These are phyloP conservation scores for Pseudogymnoascus sp. DNA, from an alignment of 2,329 filamentous ascomycete genomes.

Conservation along the genomic window DNA sequence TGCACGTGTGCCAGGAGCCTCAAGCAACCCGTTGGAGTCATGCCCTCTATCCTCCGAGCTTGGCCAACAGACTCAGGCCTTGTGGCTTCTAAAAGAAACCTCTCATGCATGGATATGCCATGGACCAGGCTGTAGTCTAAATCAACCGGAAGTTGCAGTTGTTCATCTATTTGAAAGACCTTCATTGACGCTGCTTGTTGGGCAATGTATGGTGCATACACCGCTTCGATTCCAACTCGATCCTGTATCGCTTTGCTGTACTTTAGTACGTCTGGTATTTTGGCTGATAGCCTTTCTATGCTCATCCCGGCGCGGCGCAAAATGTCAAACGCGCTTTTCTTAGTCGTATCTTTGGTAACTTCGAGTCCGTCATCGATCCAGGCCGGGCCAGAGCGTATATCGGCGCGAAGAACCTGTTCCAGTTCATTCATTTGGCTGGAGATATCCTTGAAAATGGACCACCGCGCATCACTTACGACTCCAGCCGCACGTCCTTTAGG, in stretches of 20 bases:
- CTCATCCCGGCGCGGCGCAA: conserved; percentile 57
- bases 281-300: conserved; percentile 46
- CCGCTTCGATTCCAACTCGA: conserved; percentile 71
- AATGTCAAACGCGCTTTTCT: conserved; percentile 70
- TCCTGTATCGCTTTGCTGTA: conserved; percentile 53
- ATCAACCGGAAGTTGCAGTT: conserved; percentile 59
- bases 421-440: conserved; percentile 60
- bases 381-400: conserved; percentile 48
- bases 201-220: conserved; percentile 78
- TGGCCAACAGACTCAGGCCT: conserved; percentile 81
- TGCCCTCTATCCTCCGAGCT: conserved; percentile 77
- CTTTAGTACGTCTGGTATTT: conserved; percentile 47
- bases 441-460: conserved; percentile 60
- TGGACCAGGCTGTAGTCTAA: conserved; percentile 67
- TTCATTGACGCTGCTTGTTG: conserved; percentile 60
- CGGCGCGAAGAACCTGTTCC: conserved; percentile 48
- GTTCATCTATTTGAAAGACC: conserved; percentile 68
- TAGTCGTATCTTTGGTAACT: conserved; percentile 55
- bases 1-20: conserved; percentile 53
- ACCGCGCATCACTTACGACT: conserved; percentile 70
- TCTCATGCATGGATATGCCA: conserved; percentile 75
- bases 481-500: conserved; percentile 67
- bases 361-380: conserved; percentile 67
- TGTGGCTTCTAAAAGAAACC: conserved; percentile 57
- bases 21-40: conserved; percentile 53